phyloP scores from a whole-genome alignment of 2,329 filamentous ascomycete species.

The Beauveria sp. region DNA sequence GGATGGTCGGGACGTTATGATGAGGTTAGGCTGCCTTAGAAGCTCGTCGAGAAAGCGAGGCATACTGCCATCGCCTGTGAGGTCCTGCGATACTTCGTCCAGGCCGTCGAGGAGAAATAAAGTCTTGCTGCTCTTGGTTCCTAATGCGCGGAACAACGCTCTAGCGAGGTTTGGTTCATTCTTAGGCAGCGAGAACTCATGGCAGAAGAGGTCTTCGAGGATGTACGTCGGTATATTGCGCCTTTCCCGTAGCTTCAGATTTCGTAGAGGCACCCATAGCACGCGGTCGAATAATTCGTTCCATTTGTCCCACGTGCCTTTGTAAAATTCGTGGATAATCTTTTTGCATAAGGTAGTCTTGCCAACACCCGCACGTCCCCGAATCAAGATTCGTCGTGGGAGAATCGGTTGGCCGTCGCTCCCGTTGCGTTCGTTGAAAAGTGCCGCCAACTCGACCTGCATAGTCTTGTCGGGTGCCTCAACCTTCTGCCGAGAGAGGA shows the following conservation, averaged over 20 bases:
- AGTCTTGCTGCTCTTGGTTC: slow-evolving; percentile 15
- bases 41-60: neutral
- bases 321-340: slow-evolving; percentile 27
- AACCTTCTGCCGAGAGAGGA: neutral
- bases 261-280: slow-evolving; percentile 32
- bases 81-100: slow-evolving; percentile 1
- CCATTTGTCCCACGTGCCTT: slow-evolving; percentile 17
- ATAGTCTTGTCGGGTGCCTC: neutral
- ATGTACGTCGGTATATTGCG: slow-evolving; percentile 14
- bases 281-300: slow-evolving; percentile 16
- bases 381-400: slow-evolving; percentile 26
- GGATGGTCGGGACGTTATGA: neutral
- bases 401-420: neutral
- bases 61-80: neutral
- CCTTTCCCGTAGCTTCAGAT: slow-evolving; percentile 19
- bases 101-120: slow-evolving; percentile 33
- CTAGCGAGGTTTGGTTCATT: neutral
- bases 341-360: slow-evolving; percentile 38
- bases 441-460: neutral
- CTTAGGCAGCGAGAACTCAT: slow-evolving; percentile 22
- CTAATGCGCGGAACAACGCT: neutral
- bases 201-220: slow-evolving; percentile 18
- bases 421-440: neutral
- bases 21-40: neutral
- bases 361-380: slow-evolving; percentile 29